Conservation (phyloP, 768 basidiomycete genomes). For the Lyophyllum shimeji region DNA sequence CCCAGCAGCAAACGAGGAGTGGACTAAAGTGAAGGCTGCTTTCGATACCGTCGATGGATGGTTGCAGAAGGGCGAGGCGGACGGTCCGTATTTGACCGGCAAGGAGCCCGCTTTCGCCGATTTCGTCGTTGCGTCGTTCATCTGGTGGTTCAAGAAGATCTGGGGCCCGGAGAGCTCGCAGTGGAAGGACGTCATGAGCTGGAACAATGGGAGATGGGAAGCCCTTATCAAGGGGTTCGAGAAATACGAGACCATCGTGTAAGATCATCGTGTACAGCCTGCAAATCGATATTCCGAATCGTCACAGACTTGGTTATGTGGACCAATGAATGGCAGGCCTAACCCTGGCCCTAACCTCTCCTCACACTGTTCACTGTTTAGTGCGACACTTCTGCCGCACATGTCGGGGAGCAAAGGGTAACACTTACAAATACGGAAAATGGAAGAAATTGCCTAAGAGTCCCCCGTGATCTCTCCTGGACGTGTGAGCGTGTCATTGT, state of each 20-base stretch:
- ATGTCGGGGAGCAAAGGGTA: no score
- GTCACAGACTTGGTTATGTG: no score
- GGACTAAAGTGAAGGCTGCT: constrained; percentile 20
- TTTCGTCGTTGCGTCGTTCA: constrained; percentile 26
- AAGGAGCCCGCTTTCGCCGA: constrained; percentile 33
- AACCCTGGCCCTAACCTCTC: no score
- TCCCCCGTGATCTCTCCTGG: no score
- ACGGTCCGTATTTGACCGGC: constrained; percentile 31
- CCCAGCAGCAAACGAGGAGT: constrained; percentile 20
- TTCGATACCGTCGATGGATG: constrained; percentile 19
- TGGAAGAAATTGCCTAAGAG: no score
- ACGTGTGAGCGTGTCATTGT: no score
- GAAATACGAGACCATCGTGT: not conserved
- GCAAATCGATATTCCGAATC: no score
- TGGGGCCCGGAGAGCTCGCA: constrained; percentile 32
- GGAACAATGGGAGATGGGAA: constrained; percentile 35
- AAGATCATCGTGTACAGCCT: no score
- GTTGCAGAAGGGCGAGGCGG: constrained; percentile 20
- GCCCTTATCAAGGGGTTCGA: not conserved
- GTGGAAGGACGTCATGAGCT: constrained; percentile 32
- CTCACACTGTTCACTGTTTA: no score
- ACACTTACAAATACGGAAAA: no score
- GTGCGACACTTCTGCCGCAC: no score
- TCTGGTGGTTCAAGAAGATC: constrained; percentile 26
- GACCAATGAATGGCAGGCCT: no score